Evolutionary conservation across 164 flowering plant genomes (phyloP), one percentile per base, ranked within the genome.

Genomic region (Kingdonia uniflora): DNA sequence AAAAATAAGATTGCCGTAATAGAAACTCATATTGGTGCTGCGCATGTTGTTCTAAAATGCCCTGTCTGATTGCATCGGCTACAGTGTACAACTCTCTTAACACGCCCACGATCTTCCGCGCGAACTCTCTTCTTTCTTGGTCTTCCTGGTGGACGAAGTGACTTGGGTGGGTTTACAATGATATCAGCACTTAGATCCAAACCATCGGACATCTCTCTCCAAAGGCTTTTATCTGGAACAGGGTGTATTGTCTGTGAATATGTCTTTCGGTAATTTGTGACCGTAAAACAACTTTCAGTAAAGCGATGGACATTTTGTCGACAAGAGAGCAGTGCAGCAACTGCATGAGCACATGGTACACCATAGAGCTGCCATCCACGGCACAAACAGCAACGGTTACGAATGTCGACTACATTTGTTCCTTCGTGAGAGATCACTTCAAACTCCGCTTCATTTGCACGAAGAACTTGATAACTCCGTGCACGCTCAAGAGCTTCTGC

Each of bases 41-140:
- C 68, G 50, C 79, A 75, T 23, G 79, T 75, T 14, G 76, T 75
- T 51, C 79, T 69, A 52, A 75, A 75, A 61, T 75, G 79, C 17
- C 79, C 79, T 0, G 76, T 72, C 63, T 72, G 79, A 63, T 75
- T 75, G 71, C 79, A 75, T 16, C 79, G 70, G 51, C 79, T 75
- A 40, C 79, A 72, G 21, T 72, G 79, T 22, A 75, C 79, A 48
- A 75, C 72, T 50, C 79, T 57, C 64, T 75, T 75, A 23, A 65
- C 72, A 54, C 76, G 70, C 5, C 74, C 79, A 49, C 67, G 74
- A 14, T 72, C 79, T 53, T 75, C 79, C 10, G 72, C 68, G 22
- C 76, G 66, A 23, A 65, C 68, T 26, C 79, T 57, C 64, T 72
- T 75, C 68, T 75, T 75, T 51, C 76, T 70, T 14, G 76, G 76